Conservation (phyloP, 1,284 basidiomycete species). For the Ceratorhiza oryzae-sativae region DNA sequence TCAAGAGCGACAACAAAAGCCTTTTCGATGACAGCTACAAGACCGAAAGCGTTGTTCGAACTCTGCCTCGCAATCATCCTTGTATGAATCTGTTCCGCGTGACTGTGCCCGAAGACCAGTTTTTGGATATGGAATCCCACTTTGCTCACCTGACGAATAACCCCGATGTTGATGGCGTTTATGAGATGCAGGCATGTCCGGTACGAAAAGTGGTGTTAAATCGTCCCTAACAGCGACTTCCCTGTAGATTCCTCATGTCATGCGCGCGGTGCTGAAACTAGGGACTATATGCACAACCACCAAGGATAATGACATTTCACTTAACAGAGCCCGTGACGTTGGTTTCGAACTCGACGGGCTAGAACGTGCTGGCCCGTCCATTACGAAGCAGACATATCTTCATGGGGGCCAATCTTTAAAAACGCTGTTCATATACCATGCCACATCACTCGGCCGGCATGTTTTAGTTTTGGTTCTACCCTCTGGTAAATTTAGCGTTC, state of each 20-base stretch:
- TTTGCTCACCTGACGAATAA: conserved; percentile 94
- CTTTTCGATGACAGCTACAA: conserved; percentile 78
- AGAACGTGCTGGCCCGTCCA: conserved; percentile 64
- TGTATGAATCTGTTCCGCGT: conserved; percentile 86
- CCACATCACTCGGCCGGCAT: conserved; percentile 78
- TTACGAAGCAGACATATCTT: conserved; percentile 77
- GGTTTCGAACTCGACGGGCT: conserved; percentile 90
- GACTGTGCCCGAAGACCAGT: conserved; percentile 83
- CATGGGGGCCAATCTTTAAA: conserved; percentile 75
- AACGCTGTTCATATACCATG: conserved; percentile 88
- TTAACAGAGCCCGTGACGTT: conserved; percentile 83
- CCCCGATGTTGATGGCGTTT: conserved; percentile 94
- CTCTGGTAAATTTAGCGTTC: conserved; percentile 74
- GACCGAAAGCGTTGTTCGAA: conserved; percentile 76
- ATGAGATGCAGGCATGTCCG: conserved; percentile 80
- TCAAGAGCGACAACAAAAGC: conserved; percentile 70
- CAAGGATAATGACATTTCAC: conserved; percentile 67
- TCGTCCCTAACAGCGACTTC: background rate
- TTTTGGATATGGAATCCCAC: conserved; percentile 84
- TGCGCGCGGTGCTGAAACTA: conserved; percentile 83
- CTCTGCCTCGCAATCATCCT: conserved; percentile 81
- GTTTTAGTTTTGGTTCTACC: conserved; percentile 91
- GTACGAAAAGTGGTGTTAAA: conserved; percentile 6
- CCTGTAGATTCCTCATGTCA: conserved; percentile 78
- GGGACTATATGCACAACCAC: conserved; percentile 84